Base-by-base conservation (phyloP, 1,284 basidiomycete genomes). In the Rhodotorula glutinis region DNA sequence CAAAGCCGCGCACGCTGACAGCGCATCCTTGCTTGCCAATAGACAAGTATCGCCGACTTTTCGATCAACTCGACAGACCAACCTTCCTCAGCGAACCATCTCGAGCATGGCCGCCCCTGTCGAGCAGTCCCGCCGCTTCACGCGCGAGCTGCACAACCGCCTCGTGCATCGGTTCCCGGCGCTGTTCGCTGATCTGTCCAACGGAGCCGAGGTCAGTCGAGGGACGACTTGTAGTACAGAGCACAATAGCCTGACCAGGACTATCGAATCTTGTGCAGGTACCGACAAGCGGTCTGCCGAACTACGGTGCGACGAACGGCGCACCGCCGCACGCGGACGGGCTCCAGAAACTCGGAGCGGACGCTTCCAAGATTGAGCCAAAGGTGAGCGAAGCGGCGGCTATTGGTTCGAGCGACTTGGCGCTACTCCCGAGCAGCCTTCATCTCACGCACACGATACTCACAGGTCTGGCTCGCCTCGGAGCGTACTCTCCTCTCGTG, bases 401-500 rank as follows among this genome's bases (percentile, higher is more conserved):
- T n/a, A n/a, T n/a, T n/a, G n/a, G n/a, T n/a, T n/a, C n/a, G n/a
- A n/a, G n/a, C n/a, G n/a, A n/a, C n/a, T n/a, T n/a, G n/a, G n/a
- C n/a, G n/a, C n/a, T n/a, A n/a, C n/a, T n/a, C n/a, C n/a, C n/a
- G n/a, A n/a, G n/a, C n/a, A n/a, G n/a, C n/a, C n/a, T n/a, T n/a
- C n/a, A n/a, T n/a, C n/a, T n/a, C n/a, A n/a, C n/a, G n/a, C n/a
- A n/a, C n/a, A n/a, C n/a, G n/a, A n/a, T n/a, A n/a, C n/a, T n/a
- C n/a, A 25, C 56, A 72, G 70, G 71, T 72, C 61, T 73, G 71
- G 71, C 67, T 73, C 57, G 71, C 71, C 0, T 65, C 64, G 21
- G 74, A 75, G 40, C 73, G 75, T 16, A 76, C 75, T n/a, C 73
- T 76, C 61, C 69, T 76, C 44, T 69, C 65, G 43, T 76, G 74